A percentile compares a stretch with the other conserved stretches of the same genome.
These are phyloP conservation scores for Tricholoma hemisulphureum DNA, from an alignment of 768 basidiomycete species.

Conservation along the genomic window DNA sequence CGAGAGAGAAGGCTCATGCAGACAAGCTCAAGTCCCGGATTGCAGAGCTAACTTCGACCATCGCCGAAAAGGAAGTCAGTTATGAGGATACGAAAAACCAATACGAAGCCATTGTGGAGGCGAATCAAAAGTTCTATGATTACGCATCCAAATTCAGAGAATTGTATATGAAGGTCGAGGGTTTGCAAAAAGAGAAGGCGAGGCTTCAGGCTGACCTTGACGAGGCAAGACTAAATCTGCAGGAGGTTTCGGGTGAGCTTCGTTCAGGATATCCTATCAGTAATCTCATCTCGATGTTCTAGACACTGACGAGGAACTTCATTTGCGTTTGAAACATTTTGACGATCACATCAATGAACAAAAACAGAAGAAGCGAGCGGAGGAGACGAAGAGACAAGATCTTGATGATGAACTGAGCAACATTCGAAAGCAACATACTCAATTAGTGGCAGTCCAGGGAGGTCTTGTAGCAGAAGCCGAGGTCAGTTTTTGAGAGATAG, in stretches of 20 bases:
- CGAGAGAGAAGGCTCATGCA: constrained; percentile 79
- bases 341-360: constrained; percentile 54
- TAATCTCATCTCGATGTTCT: constrained; percentile 5
- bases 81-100: constrained; percentile 68
- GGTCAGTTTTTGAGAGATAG: constrained; percentile 34
- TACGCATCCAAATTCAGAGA: constrained; percentile 84
- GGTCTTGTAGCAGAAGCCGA: constrained; percentile 71
- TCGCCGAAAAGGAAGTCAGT: constrained; percentile 70
- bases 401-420: constrained; percentile 58
- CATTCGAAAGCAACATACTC: constrained; percentile 51
- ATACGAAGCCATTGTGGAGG: constrained; percentile 61
- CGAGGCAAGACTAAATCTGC: constrained; percentile 60
- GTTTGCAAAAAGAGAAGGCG: constrained; percentile 58
- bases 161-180: constrained; percentile 69
- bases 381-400: constrained; percentile 55
- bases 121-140: constrained; percentile 81
- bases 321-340: constrained; percentile 54
- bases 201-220: constrained; percentile 60
- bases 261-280: not conserved
- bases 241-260: constrained; percentile 61
- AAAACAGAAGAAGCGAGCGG: constrained; percentile 45
- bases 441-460: constrained; percentile 62
- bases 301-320: constrained; percentile 77
- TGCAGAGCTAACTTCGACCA: constrained; percentile 54
- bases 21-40: constrained; percentile 77